Conservation (phyloP, 805 yeast species). For the Ascoidea rubescens region DNA sequence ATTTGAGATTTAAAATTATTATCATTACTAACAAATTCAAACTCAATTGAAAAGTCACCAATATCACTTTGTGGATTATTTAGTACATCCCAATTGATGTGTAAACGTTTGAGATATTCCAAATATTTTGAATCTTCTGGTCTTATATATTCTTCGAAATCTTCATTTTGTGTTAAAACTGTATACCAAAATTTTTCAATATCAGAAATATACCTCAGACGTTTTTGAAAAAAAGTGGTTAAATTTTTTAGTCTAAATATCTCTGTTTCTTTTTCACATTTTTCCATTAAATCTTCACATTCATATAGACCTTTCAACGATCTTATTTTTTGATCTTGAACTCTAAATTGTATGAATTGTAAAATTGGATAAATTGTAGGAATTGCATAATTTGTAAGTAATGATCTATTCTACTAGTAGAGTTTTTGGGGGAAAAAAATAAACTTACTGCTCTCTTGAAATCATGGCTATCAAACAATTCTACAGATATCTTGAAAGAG, state of each 20-base stretch:
- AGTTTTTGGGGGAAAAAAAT: too few species aligned
- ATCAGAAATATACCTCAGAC: conserved; percentile 36
- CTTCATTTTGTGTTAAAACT: conserved; percentile 72
- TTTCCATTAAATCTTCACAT: conserved; percentile 3
- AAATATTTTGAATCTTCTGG: conserved; percentile 67
- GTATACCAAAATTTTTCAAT: conserved; percentile 82
- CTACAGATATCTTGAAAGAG: too few species aligned
- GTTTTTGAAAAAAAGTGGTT: conserved; percentile 38
- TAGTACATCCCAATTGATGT: conserved; percentile 34
- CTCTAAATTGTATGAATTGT: too few species aligned
- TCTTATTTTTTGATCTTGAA: neutral
- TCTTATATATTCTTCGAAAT: conserved; percentile 66
- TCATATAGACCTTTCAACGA: conserved; percentile 1
- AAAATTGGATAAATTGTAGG: too few species aligned
- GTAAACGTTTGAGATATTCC: conserved; percentile 51
- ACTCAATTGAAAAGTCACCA: conserved; percentile 44
- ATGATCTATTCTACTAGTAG: too few species aligned
- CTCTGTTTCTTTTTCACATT: conserved; percentile 16
- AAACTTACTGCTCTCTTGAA: too few species aligned
- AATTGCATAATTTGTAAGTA: too few species aligned
- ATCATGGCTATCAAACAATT: too few species aligned
- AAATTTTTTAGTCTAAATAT: conserved; percentile 36
- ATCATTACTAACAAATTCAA: conserved; percentile 36
- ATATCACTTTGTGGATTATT: conserved; percentile 19
- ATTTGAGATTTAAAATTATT: conserved; percentile 40